Evolutionary conservation across 192 early-diverging fungal species (phyloP).

Genomic region (Linnemannia hyalina): DNA sequence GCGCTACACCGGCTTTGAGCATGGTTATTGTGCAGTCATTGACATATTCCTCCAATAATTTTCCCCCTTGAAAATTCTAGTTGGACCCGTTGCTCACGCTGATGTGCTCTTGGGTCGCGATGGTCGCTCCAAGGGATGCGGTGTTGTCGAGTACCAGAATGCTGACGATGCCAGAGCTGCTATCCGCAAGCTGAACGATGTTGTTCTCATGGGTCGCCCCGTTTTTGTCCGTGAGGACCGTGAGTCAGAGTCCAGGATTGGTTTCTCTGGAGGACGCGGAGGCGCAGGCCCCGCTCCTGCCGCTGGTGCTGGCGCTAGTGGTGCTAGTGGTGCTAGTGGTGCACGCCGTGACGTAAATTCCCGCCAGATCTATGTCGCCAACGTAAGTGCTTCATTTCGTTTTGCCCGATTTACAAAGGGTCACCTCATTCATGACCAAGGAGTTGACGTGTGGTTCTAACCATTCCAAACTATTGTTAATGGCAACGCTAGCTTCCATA

Average conservation of each 20-base stretch:
- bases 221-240: conserved; percentile 86
- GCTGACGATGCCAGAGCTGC: conserved; percentile 83
- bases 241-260: conserved; percentile 65
- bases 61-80: conserved; percentile 49
- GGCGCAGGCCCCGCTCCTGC: conserved; percentile 7
- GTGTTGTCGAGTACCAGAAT: conserved; percentile 84
- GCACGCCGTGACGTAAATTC: conserved; percentile 23
- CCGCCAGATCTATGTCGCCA: conserved; percentile 71
- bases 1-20: background rate
- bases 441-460: background rate
- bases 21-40: background rate
- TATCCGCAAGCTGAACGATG: conserved; percentile 75
- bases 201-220: conserved; percentile 75
- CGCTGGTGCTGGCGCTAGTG: background rate
- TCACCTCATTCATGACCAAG: background rate
- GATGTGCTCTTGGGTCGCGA: conserved; percentile 71
- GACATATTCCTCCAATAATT: background rate
- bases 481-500: conserved; percentile 72
- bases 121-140: conserved; percentile 79
- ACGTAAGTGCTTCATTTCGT: conserved; percentile 59
- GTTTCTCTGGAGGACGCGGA: conserved; percentile 31
- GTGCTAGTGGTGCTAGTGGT: background rate
- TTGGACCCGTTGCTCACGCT: conserved; percentile 79
- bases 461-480: background rate
- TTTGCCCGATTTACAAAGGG: background rate